These are phyloP conservation scores for Pseudogymnoascus sp. DNA, from an alignment of 2,329 filamentous ascomycete species.

Conservation along the genomic window DNA sequence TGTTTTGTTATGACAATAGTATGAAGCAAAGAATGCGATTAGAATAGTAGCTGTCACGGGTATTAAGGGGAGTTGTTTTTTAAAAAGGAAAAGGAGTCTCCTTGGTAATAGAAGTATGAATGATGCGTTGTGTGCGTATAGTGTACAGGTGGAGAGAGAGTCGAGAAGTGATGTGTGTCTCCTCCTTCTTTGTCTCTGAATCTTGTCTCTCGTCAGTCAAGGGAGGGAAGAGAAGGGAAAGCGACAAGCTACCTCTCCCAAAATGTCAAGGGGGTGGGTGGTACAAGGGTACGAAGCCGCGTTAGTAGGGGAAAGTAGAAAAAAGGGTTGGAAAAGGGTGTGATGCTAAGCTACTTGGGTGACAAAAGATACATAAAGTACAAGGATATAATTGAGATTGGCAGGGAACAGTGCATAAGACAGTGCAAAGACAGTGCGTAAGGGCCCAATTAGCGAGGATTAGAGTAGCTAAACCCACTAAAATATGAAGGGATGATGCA, in stretches of 20 bases:
- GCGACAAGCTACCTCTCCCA: background rate
- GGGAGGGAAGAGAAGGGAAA: background rate
- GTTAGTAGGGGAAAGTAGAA: no score
- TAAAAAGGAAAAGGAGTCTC: background rate
- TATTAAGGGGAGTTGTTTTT: background rate
- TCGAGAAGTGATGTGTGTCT: background rate
- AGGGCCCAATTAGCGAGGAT: no score
- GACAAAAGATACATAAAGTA: background rate
- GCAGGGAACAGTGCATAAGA: background rate
- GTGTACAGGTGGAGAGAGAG: background rate
- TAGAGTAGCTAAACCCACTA: no score
- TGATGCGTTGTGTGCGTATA: background rate
- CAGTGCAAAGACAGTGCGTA: no score
- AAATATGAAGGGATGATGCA: no score
- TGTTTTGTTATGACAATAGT: background rate
- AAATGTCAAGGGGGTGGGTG: background rate
- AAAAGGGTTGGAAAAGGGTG: background rate
- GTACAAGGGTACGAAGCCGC: background rate
- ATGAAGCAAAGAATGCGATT: background rate
- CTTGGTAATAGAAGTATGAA: background rate
- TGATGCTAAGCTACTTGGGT: background rate
- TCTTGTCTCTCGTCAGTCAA: constrained; percentile 1
- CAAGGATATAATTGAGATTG: background rate
- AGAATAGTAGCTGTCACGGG: background rate
- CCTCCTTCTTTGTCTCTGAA: background rate